These are phyloP conservation scores for Alternaria arbusti DNA, from an alignment of 2,329 filamentous ascomycete species.

Conservation along the genomic window DNA sequence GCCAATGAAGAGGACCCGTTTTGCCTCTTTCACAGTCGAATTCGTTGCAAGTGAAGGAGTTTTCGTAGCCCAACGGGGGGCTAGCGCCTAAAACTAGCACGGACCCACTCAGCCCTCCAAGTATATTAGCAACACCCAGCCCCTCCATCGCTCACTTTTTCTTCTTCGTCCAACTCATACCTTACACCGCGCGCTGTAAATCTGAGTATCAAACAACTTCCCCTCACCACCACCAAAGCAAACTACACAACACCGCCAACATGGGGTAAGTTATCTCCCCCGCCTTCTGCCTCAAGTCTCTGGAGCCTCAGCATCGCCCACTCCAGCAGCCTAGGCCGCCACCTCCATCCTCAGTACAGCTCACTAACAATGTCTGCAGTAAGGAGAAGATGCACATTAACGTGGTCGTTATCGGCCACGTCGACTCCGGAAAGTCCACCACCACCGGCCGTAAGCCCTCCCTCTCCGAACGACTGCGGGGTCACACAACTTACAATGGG, in stretches of 20 bases:
- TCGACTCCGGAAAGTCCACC: slow-evolving; percentile 99
- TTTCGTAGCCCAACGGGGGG: slow-evolving; percentile 20
- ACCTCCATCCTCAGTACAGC: slow-evolving; percentile 3
- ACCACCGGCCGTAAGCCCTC: slow-evolving; percentile 77
- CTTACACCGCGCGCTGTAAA: slow-evolving; percentile 20
- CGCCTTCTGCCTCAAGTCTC: slow-evolving; percentile 17
- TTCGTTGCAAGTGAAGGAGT: slow-evolving; percentile 20
- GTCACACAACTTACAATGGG: slow-evolving; percentile 46
- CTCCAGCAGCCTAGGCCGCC: background rate
- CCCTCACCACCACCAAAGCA: slow-evolving; percentile 38
- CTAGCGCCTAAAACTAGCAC: slow-evolving; percentile 18
- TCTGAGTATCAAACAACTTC: slow-evolving; percentile 37
- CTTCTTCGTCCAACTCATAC: slow-evolving; percentile 21
- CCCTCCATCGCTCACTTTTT: slow-evolving; percentile 15
- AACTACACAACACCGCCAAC: slow-evolving; percentile 55
- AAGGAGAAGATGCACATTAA: slow-evolving; percentile 94
- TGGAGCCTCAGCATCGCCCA: slow-evolving; percentile 6
- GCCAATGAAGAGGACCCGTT: slow-evolving; percentile 18
- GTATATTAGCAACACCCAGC: slow-evolving; percentile 15
- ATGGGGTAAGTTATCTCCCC: slow-evolving; percentile 64
- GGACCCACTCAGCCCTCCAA: slow-evolving; percentile 11
- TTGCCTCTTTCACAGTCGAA: slow-evolving; percentile 18
- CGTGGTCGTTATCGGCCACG: slow-evolving; percentile 99
- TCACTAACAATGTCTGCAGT: slow-evolving; percentile 61
- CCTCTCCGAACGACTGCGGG: slow-evolving; percentile 36